These are phyloP conservation scores for Podila verticillata DNA, from an alignment of 192 early-diverging fungal genomes.

Conservation along the genomic window DNA sequence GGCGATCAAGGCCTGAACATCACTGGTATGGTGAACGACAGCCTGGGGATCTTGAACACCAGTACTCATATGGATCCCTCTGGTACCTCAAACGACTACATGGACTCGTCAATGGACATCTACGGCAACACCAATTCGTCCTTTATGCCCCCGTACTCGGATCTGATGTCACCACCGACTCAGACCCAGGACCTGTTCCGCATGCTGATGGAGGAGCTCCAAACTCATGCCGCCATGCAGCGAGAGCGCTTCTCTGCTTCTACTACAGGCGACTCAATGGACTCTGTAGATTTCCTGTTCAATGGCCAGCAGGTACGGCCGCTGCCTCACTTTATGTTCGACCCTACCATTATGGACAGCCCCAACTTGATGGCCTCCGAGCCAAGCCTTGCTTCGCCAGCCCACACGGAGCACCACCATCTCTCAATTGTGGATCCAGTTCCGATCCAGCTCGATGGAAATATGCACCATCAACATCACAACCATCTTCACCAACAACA, in stretches of 20 bases:
- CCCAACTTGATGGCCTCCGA: conserved; percentile 21
- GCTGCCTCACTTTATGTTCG: conserved; percentile 16
- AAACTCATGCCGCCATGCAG: conserved; percentile 30
- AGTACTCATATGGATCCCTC: conserved; percentile 3
- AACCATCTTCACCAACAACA: conserved; percentile 1
- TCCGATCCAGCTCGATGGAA: conserved; percentile 1
- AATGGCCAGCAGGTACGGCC: conserved; percentile 22
- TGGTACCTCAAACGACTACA: conserved; percentile 6
- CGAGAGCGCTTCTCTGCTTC: conserved; percentile 40
- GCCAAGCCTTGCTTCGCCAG: conserved; percentile 11
- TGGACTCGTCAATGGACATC: conserved; percentile 40
- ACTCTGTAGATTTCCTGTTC: conserved; percentile 41
- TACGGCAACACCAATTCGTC: conserved; percentile 16
- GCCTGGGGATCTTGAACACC: conserved; percentile 15
- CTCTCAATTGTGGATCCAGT: not conserved
- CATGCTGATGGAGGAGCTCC: conserved; percentile 38
- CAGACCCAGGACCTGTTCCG: conserved; percentile 44
- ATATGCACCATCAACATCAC: not conserved
- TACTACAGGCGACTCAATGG: conserved; percentile 30
- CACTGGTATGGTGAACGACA: not conserved
- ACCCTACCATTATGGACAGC: conserved; percentile 8
- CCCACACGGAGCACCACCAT: conserved; percentile 1
- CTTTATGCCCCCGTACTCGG: conserved; percentile 3
- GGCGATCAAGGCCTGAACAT: not conserved
- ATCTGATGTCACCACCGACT: conserved; percentile 22